These are phyloP conservation scores for Sarocladium kiliense DNA, from an alignment of 2,329 filamentous ascomycete genomes.

Conservation along the genomic window DNA sequence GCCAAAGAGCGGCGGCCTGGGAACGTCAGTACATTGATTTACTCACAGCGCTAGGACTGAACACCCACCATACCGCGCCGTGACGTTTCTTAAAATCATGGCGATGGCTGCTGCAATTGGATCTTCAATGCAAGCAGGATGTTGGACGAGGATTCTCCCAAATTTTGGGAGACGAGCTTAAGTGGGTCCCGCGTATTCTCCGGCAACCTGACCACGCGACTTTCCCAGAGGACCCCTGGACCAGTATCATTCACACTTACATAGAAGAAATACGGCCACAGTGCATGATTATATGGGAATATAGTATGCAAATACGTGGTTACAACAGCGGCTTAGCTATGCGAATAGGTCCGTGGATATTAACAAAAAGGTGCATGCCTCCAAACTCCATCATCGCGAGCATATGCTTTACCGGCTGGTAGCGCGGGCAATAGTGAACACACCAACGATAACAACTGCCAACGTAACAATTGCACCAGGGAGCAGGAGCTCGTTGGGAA, in stretches of 20 bases:
- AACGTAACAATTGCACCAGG: slow-evolving; percentile 94
- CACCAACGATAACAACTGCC: slow-evolving; percentile 87
- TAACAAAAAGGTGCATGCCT: background rate
- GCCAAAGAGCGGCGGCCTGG: slow-evolving; percentile 50
- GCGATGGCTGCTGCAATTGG: slow-evolving; percentile 18
- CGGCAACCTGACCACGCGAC: slow-evolving; percentile 13
- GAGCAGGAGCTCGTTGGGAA: slow-evolving; percentile 89
- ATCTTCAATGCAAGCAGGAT: background rate
- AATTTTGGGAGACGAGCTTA: slow-evolving; percentile 20
- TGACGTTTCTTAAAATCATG: slow-evolving; percentile 54
- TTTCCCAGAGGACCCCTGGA: background rate
- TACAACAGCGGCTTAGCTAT: slow-evolving; percentile 5
- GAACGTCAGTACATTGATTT: background rate
- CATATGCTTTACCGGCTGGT: slow-evolving; percentile 40
- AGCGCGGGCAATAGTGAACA: slow-evolving; percentile 80
- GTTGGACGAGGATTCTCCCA: slow-evolving; percentile 17
- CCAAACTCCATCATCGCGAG: background rate
- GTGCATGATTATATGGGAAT: background rate
- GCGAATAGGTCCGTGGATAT: slow-evolving; percentile 2
- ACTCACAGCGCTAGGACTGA: background rate
- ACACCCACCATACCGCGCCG: slow-evolving; percentile 48
- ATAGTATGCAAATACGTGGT: slow-evolving; percentile 1
- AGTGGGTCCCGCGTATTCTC: slow-evolving; percentile 15
- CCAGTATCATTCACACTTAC: too few relatives aligned
- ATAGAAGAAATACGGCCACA: too few relatives aligned